Percentiles rank a stretch among this genome's conserved stretches.
These are phyloP conservation scores for Penicillium chermesinum DNA, from an alignment of 495 filamentous ascomycete species.

Conservation along the genomic window DNA sequence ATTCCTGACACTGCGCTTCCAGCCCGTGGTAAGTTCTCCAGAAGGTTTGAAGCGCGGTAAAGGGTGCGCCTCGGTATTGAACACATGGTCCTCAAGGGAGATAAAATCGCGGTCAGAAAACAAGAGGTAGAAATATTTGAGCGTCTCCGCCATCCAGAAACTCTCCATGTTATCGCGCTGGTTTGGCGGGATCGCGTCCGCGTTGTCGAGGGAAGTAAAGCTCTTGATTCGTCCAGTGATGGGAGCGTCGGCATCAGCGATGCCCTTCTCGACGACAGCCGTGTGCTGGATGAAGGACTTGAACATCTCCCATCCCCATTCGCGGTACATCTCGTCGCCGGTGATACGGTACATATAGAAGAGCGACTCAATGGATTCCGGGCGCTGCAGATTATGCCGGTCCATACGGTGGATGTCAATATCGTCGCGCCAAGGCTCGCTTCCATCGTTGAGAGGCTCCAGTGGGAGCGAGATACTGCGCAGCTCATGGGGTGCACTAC, in stretches of 20 bases:
- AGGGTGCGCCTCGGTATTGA: slow-evolving; percentile 95
- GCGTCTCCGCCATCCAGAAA: slow-evolving; percentile 95
- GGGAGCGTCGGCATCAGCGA: neutral
- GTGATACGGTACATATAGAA: slow-evolving; percentile 99
- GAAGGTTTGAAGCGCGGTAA: slow-evolving; percentile 80
- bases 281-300: slow-evolving; percentile 83
- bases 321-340: slow-evolving; percentile 79
- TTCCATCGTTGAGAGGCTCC: slow-evolving; percentile 17
- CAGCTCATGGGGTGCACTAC: slow-evolving; percentile 23
- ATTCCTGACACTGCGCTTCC: slow-evolving; percentile 53
- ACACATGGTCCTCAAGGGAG: slow-evolving; percentile 76
- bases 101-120: slow-evolving; percentile 83
- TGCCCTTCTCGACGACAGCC: slow-evolving; percentile 55
- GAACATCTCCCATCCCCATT: slow-evolving; percentile 99
- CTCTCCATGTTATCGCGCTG: slow-evolving; percentile 85
- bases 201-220: slow-evolving; percentile 78
- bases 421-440: slow-evolving; percentile 59
- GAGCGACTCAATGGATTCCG: slow-evolving; percentile 89
- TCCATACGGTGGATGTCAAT: slow-evolving; percentile 71
- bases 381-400: slow-evolving; percentile 88
- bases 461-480: slow-evolving; percentile 32
- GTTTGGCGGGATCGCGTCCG: slow-evolving; percentile 59
- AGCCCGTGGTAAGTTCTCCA: slow-evolving; percentile 78
- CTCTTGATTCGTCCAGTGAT: slow-evolving; percentile 39
- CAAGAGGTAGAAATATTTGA: slow-evolving; percentile 96